Evolutionary conservation across 148 eudicot genomes (phyloP).

Genomic region (Beta vulgaris): DNA sequence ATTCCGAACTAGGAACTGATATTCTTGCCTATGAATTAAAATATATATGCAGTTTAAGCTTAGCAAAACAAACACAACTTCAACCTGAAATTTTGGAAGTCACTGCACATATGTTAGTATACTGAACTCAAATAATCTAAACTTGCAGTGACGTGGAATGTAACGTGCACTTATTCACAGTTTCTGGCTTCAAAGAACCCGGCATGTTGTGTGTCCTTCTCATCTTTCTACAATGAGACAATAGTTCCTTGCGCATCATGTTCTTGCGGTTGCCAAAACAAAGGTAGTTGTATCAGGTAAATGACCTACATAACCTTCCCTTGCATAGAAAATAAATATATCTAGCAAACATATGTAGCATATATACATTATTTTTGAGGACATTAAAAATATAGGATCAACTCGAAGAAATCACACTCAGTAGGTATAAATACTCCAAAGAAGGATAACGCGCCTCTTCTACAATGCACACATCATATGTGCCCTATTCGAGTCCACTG

Average conservation of each 20-base stretch:
- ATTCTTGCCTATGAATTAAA: background rate
- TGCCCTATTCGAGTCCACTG: conserved; percentile 65
- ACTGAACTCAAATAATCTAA: conserved; percentile 4
- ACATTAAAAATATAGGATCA: conserved; percentile 32
- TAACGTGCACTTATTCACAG: conserved; percentile 80
- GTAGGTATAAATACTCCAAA: conserved; percentile 48
- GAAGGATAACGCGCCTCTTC: conserved; percentile 41
- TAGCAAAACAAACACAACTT: background rate
- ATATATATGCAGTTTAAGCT: background rate
- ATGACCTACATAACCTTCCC: background rate
- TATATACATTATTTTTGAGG: background rate
- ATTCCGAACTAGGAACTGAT: background rate
- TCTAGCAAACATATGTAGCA: background rate
- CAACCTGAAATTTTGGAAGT: background rate
- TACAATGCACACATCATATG: conserved; percentile 67
- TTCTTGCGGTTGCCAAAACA: conserved; percentile 74
- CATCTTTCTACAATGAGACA: conserved; percentile 73
- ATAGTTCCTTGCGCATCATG: conserved; percentile 74
- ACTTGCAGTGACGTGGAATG: conserved; percentile 87
- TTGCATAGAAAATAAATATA: background rate
- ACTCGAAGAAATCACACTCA: conserved; percentile 38
- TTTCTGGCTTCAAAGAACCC: conserved; percentile 59
- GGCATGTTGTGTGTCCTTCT: conserved; percentile 71
- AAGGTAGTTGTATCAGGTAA: conserved; percentile 52
- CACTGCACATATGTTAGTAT: background rate